Percentiles rank a stretch among this genome's conserved stretches.
Conservation (phyloP, 208 protist genomes). For the Endotrypanum monterogeii region DNA sequence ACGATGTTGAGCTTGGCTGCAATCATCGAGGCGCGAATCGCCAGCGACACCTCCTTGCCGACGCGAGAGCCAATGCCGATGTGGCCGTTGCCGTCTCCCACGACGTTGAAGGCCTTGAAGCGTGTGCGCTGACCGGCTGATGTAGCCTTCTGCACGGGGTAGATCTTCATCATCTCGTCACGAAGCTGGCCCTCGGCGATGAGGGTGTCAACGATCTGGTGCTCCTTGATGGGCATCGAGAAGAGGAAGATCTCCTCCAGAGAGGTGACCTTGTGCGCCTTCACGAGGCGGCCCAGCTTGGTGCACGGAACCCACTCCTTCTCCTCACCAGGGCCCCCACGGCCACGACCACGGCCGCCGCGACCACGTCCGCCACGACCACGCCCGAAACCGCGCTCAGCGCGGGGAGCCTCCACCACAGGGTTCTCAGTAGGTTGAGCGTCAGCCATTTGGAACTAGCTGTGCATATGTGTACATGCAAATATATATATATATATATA, state of each 20-base stretch:
- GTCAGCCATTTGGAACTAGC: slow-evolving; percentile 70
- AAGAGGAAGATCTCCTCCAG: slow-evolving; percentile 99
- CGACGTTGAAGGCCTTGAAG: slow-evolving; percentile 99
- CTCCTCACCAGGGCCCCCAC: slow-evolving; percentile 73
- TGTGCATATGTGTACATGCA: neutral
- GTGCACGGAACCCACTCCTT: slow-evolving; percentile 98
- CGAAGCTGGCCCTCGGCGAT: slow-evolving; percentile 81
- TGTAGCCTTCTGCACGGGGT: slow-evolving; percentile 99
- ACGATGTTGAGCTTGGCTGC: slow-evolving; percentile 98
- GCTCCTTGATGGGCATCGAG: slow-evolving; percentile 99
- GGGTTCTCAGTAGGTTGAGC: slow-evolving; percentile 48
- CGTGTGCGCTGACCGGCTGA: slow-evolving; percentile 99
- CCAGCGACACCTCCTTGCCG: slow-evolving; percentile 99
- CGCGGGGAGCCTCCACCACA: slow-evolving; percentile 37
- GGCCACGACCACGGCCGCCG: slow-evolving; percentile 26
- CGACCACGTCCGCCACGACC: slow-evolving; percentile 55
- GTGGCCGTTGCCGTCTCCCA: slow-evolving; percentile 98
- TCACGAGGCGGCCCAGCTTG: slow-evolving; percentile 98
- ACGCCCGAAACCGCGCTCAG: slow-evolving; percentile 55
- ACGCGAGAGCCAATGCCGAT: slow-evolving; percentile 99
- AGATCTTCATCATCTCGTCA: slow-evolving; percentile 98
- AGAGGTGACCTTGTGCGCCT: slow-evolving; percentile 95
- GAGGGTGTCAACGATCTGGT: slow-evolving; percentile 99
- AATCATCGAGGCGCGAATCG: slow-evolving; percentile 98
- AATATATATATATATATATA: too few relatives aligned